Evolutionary conservation across 177 flowering plant genomes (phyloP), one percentile per base, ranked within the genome.

Genomic region (Vitis hybrid): DNA sequence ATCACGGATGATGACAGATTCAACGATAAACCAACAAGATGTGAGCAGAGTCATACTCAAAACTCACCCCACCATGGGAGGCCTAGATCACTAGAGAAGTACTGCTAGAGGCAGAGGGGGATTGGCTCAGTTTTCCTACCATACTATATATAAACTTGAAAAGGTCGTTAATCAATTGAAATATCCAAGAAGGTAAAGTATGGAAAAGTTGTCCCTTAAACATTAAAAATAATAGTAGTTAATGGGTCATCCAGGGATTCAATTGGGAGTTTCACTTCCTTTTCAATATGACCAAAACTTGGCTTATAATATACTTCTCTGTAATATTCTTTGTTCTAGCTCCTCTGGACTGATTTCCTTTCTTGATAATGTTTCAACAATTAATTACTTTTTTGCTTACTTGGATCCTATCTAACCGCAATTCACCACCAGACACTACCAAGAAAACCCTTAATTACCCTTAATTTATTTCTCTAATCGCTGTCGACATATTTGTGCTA

Each of bases 11-110:
- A 85, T 54, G 52, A 73, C 5, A 16, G 64, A 53, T 50, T 87
- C 88, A 50, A 80, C 49, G 50, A 84, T 65, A 18, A 81, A 68
- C 91, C 89, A 87, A 73, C 83, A 83, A 5, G 74, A 67, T 51
- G 64, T 48, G 55, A 81, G 79, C 52, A 74, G 65, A 67, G 71
- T 76, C 88, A 84, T 85, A 53, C 66, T 73, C 63, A 61, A 39
- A 61, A 52, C 18, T 64, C 69, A 65, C 18, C 51, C 61, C 20
- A 48, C 59, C 13, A 54, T 57, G 18, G 63, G 11, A 48, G 15
- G n/a, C 1, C 5, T 19, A 18, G 53, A 22, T 1, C 11, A 2
- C 5, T 20, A 52, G 29, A 63, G 29, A 0, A 39, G 7, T 39
- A 39, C 61, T 22, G 13, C 60, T 15, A 54, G 11, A 63, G 68